Conservation (phyloP, 176 grass and related monocot genomes). For the Aegilops sharonensis region DNA sequence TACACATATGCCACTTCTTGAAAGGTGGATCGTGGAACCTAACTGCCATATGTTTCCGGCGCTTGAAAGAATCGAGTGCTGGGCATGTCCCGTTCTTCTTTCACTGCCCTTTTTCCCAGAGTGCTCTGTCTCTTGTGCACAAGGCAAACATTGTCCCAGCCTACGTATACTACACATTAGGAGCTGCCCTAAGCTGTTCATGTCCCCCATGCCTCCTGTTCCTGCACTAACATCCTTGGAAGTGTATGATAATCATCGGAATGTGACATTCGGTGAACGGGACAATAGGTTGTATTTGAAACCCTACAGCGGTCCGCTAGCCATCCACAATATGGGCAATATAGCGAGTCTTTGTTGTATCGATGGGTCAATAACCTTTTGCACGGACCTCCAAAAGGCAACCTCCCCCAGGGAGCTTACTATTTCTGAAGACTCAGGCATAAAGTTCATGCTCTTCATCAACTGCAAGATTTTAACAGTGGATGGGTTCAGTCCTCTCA, state of each 20-base stretch:
- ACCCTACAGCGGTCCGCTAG: background rate
- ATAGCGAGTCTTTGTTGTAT: background rate
- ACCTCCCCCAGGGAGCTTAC: background rate
- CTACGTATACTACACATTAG: fast-evolving
- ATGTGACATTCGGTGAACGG: too few relatives aligned
- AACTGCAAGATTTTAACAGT: background rate
- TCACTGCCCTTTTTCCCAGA: background rate
- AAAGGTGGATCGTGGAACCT: background rate
- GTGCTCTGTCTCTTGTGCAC: background rate
- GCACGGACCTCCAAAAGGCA: background rate
- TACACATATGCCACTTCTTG: background rate
- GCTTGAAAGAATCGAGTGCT: background rate
- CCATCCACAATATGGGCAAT: background rate
- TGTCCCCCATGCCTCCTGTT: background rate
- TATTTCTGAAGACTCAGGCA: background rate
- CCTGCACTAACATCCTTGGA: background rate
- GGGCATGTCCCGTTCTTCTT: background rate
- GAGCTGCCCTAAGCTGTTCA: background rate
- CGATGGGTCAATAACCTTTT: background rate
- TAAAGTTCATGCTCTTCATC: background rate
- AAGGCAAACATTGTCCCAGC: background rate
- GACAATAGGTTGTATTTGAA: too few relatives aligned
- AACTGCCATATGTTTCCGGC: background rate
- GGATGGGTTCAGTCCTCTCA: background rate
- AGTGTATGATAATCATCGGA: too few relatives aligned